Evolutionary conservation across 192 early-diverging fungal genomes (phyloP).

Genomic region (Backusella macrospora): DNA sequence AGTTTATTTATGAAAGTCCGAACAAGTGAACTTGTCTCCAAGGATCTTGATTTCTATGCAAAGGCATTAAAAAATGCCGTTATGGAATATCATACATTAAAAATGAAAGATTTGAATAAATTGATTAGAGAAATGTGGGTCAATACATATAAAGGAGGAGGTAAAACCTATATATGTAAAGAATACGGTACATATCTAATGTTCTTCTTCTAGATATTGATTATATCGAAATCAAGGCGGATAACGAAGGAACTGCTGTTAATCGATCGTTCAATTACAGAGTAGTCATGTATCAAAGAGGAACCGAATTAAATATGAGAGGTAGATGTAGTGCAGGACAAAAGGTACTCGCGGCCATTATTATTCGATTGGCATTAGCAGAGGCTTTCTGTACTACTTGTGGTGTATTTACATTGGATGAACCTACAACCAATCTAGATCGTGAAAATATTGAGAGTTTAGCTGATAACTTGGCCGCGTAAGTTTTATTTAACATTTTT

Average conservation of each 20-base stretch:
- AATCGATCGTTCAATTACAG: constrained; percentile 89
- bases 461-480: constrained; percentile 77
- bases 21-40: constrained; percentile 70
- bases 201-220: too few species aligned
- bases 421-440: constrained; percentile 98
- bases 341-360: constrained; percentile 93
- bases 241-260: constrained; percentile 68
- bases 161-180: too few species aligned
- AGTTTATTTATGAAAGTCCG: constrained; percentile 71
- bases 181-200: too few species aligned
- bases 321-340: constrained; percentile 97
- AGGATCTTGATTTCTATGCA: constrained; percentile 84
- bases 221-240: constrained; percentile 92
- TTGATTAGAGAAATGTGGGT: constrained; percentile 96
- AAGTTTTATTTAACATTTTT: too few species aligned
- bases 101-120: constrained; percentile 98
- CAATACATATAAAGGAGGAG: constrained; percentile 91
- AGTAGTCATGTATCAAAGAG: constrained; percentile 91
- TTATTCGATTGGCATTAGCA: constrained; percentile 94
- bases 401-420: constrained; percentile 93
- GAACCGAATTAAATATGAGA: constrained; percentile 87
- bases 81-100: constrained; percentile 87
- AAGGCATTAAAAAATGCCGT: constrained; percentile 86
- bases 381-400: constrained; percentile 93
- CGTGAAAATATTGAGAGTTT: constrained; percentile 84